Base-by-base conservation (phyloP, 177 flowering plant species). In the Tripterygium wilfordii region DNA sequence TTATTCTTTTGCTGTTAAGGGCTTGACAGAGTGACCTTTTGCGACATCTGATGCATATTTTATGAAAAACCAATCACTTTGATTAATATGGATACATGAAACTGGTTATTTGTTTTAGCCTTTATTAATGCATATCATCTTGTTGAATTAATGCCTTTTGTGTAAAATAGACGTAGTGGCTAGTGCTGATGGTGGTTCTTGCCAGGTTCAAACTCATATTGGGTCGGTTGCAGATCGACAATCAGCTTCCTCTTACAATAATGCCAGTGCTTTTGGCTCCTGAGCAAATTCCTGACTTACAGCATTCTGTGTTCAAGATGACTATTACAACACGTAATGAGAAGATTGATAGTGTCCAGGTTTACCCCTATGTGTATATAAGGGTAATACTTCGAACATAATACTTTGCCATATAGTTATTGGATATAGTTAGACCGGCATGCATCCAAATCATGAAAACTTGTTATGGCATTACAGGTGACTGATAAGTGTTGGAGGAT, bases 201-300 rank as follows among this genome's bases (percentile, higher is more conserved):
- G 44, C 42, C 87, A 92, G 97, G 85, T 84, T 92, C 76, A 89
- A 89, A 75, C 69, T 92, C 62, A 79, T 92, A 54, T 49, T 88
- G 45, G 96, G 97, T 13, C 47, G 78, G 65, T 36, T 92, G 62
- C 99, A 89, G 78, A 61, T 92, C 32, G 99, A 92, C 63, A 92
- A 92, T 62, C 95, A 89, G 63, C 88, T 92, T 5, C 97, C 97
- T 56, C 68, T 92, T 35, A 74, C 97, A 29, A 36, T 72, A 50
- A 80, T 86, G 85, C 99, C 99, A 28, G 96, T 88, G 44, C 58
- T 88, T 21, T 63, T 92, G 60, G 99, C 94, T 28, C 95, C 99
- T 58, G 97, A 92, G 33, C 72, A 71, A 42, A 53, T 49, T 30
- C 45, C 62, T 57, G 91, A 81, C 54, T 27, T 63, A 43, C 72